Evolutionary conservation across 116 monocot species (phyloP).

Genomic region (Posidonia oceanica): DNA sequence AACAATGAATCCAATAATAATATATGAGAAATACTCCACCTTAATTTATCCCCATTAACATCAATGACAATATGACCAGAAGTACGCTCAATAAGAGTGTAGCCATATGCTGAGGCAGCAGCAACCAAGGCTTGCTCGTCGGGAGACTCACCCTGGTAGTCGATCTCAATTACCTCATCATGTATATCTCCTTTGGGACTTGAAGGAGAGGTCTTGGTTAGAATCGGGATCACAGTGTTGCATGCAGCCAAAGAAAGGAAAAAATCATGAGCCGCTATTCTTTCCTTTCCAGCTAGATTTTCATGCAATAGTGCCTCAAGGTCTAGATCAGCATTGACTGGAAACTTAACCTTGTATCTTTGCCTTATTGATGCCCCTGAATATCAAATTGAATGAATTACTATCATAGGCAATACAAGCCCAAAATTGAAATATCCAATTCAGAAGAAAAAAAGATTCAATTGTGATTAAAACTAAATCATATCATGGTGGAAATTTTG

Average conservation of each 20-base stretch:
- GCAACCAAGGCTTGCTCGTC: conserved; percentile 89
- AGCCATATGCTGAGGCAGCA: conserved; percentile 83
- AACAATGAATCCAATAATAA: no score
- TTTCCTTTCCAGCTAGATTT: conserved; percentile 19
- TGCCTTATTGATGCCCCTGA: conserved; percentile 55
- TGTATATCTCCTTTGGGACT: conserved; percentile 11
- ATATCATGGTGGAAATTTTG: background rate
- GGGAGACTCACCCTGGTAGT: conserved; percentile 94
- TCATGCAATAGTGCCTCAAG: conserved; percentile 26
- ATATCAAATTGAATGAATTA: conserved; percentile 58
- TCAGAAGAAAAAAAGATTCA: background rate
- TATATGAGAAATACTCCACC: conserved; percentile 19
- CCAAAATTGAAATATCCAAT: background rate
- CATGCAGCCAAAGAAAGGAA: conserved; percentile 68
- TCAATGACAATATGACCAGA: conserved; percentile 70
- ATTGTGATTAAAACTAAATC: background rate
- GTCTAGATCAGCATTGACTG: conserved; percentile 62
- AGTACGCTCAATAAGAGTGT: conserved; percentile 57
- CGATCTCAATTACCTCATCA: conserved; percentile 12
- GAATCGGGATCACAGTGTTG: conserved; percentile 74
- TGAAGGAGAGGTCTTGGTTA: conserved; percentile 27
- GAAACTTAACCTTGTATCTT: conserved; percentile 51
- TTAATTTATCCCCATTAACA: conserved; percentile 43
- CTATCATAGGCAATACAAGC: background rate
- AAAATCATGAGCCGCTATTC: conserved; percentile 37